Base-by-base conservation (phyloP, 1,139 yeast genomes). In the Blastobotrys arbuscula region DNA sequence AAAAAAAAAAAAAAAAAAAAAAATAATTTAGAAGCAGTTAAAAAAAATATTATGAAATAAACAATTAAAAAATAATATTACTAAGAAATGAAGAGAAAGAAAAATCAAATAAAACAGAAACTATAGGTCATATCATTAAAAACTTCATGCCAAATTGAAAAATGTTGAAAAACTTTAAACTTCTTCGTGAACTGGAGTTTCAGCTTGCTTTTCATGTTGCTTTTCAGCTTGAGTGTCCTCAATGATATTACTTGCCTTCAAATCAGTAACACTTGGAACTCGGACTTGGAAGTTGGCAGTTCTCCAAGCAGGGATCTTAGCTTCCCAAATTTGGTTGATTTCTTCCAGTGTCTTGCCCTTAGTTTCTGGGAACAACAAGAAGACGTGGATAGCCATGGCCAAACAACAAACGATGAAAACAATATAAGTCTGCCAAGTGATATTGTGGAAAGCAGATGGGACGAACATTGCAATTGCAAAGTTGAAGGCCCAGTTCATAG, bases 321-420 rank as follows among this genome's bases (percentile, higher is more conserved):
- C 39, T 16, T 20, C 31, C 81, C 71, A 80, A 51, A 69, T 78
- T 79, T 55, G 82, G 74, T 76, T 80, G 52, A 80, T 77, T 63
- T 80, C 84, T 65, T 80, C 85, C 59, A 80, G 70, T 12, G 83
- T 77, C 66, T 75, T 77, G 55, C 78, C 80, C 60, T 76, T 77
- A 15, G 84, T 80, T 65, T 80, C 85, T 12, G 84, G 84, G 78
- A 78, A 81, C 59, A 76, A 68, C 59, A 81, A 68, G 26, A 36
- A 36, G 39, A 79, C 82, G 53, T 78, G 84, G 49, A 78, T 48
- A 45, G 74, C 71, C 81, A 80, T 78, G 50, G 65, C 71, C 20
- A 65, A 62, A 65, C 82, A 78, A 46, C 81, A 82, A 53, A 78
- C 75, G 43, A 82, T 85, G 52, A 80, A 74, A 40, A 84, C 81